Base-by-base conservation (phyloP, 2,329 filamentous ascomycete genomes). In the Trichophyton benhamiae region DNA sequence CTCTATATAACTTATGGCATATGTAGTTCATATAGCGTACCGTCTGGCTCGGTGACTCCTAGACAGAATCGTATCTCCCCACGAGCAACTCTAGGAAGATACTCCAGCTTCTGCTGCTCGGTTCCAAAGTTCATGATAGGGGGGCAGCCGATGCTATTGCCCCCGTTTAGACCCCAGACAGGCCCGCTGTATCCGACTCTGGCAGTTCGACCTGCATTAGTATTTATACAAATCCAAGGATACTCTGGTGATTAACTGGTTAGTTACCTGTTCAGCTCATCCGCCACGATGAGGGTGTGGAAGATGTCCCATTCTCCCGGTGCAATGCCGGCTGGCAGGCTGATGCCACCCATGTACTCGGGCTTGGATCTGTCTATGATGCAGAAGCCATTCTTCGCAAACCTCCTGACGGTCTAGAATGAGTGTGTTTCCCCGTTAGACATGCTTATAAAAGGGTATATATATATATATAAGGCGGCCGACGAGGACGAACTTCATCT, bases 91-190 rank as follows among this genome's bases (percentile, higher is more conserved):
- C 78, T 79, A 0, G 82, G 83, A 9, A 87, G 72, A 78, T 82
- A 87, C 49, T 76, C 76, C 17, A 68, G 71, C 69, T 83, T 83
- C 72, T 87, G 84, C 68, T 79, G 79, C 36, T 78, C 72, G 0
- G 78, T 86, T 1, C 85, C 85, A 66, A 83, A 82, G 57, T 81
- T 77, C n/a, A 85, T 77, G 53, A 88, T 76, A 0, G 85, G 85
- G 3, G 85, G 85, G 27, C 79, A 79, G 0, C 85, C 85, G 65
- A 88, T 87, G 0, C 78, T 76, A 46, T 82, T 83, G 0, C 80
- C 85, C 25, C 83, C 83, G 1, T 77, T 80, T 9, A 88, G 73
- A 0, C 80, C 80, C 67, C 80, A 82, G 2, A 78, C 72, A 1
- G 86, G 82, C 7, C 84, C 82, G 1, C 80, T 81, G 62, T 80